These are phyloP conservation scores for Kwoniella botswanensis DNA, from an alignment of 768 basidiomycete species.

Conservation along the genomic window DNA sequence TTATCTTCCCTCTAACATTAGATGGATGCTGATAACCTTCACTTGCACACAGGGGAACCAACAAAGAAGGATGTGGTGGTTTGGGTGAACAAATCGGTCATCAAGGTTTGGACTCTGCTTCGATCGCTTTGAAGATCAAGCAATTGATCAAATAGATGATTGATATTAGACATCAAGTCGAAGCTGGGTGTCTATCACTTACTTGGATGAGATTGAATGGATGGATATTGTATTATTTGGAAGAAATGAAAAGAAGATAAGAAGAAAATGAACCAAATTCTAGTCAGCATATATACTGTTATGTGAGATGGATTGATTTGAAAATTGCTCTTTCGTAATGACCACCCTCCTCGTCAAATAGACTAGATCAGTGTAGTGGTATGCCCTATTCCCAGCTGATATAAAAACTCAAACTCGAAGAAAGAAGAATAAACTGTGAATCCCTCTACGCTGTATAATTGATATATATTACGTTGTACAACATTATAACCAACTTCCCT, in stretches of 20 bases:
- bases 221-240: neutral
- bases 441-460: too few species aligned
- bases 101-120: conserved; percentile 79
- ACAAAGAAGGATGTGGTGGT: conserved; percentile 65
- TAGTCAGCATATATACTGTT: neutral
- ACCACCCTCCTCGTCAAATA: too few species aligned
- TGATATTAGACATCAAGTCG: too few species aligned
- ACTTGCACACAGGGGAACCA: conserved; percentile 25
- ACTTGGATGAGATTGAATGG: neutral
- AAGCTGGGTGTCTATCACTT: neutral
- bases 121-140: conserved; percentile 36
- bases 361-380: too few species aligned
- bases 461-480: too few species aligned
- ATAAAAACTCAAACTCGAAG: too few species aligned
- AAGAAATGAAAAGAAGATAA: neutral
- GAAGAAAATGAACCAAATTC: neutral
- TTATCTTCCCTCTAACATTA: neutral
- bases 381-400: too few species aligned
- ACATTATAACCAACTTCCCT: neutral
- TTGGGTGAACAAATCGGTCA: conserved; percentile 78
- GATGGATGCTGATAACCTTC: neutral
- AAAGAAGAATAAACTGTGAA: too few species aligned
- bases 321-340: too few species aligned
- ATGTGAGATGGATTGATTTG: too few species aligned
- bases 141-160: conserved; percentile 30